A percentile compares a stretch with the other conserved stretches of the same genome.
Evolutionary conservation across 1,284 basidiomycete genomes (phyloP).

Genomic region (Sphagnurus paluster): DNA sequence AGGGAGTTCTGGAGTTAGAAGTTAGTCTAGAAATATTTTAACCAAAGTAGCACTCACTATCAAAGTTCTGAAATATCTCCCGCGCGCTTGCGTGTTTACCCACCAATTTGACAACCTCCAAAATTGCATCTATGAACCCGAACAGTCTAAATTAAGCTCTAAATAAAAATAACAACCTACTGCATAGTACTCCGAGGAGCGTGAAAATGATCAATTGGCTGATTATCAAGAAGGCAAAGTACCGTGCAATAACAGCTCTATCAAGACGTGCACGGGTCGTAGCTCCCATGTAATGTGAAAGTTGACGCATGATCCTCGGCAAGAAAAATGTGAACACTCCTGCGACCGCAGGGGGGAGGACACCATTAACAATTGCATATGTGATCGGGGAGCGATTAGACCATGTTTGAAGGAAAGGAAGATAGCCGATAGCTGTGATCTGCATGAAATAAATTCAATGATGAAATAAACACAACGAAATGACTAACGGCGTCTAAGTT

Average conservation of each 20-base stretch:
- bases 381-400: slow-evolving; percentile 52
- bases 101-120: slow-evolving; percentile 65
- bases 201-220: slow-evolving; percentile 91
- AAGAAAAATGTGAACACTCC: slow-evolving; percentile 88
- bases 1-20: slow-evolving; percentile 54
- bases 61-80: slow-evolving; percentile 66
- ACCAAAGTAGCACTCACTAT: slow-evolving; percentile 62
- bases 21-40: not conserved
- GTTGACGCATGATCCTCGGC: slow-evolving; percentile 84
- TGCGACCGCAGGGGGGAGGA: slow-evolving; percentile 83
- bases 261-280: slow-evolving; percentile 81
- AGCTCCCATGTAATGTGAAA: slow-evolving; percentile 80
- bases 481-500: slow-evolving; percentile 70
- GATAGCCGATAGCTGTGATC: slow-evolving; percentile 68
- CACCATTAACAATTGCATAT: slow-evolving; percentile 83
- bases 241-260: slow-evolving; percentile 86
- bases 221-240: slow-evolving; percentile 90
- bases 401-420: slow-evolving; percentile 77
- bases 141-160: too few relatives aligned
- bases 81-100: slow-evolving; percentile 67
- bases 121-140: slow-evolving; percentile 67
- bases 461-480: not conserved
- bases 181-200: slow-evolving; percentile 85
- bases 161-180: too few relatives aligned
- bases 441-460: not conserved